Evolutionary conservation across 371 early-diverging fungal species (phyloP), one percentile per base, ranked within the genome.

Genomic region (Rhizopus sp.): DNA sequence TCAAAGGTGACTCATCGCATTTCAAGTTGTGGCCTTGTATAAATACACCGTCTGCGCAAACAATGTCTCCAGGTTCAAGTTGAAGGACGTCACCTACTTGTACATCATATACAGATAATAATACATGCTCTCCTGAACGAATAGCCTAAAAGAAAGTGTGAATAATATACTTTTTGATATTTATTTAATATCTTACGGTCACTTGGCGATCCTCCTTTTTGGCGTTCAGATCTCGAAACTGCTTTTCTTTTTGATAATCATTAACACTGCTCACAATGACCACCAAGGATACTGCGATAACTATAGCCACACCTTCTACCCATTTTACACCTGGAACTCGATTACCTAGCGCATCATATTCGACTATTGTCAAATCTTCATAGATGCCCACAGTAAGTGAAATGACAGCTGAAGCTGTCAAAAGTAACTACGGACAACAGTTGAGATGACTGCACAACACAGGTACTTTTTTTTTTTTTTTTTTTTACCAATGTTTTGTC

Each of bases 51-150:
- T 98, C 98, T 10, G 89, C 96, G 1, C 89, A 78, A 35, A 97
- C 73, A 49, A 96, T 88, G 64, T 97, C 97, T 33, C 98, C 98
- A 7, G 95, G 92, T 63, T 96, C 94, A 31, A 98, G 72, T 32
- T 85, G 64, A 40, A 96, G 63, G 15, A 98, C 79, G 68, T 97
- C 97, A 29, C 97, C 95, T 10, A 96, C 91, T 66, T 90, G 83
- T 32, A 94, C 62, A 57, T 93, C 89, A 60, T 87, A 82, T 35
- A 95, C 87, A n/a, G 94, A 92, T 41, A 94, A 65, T 32, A 87
- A 75, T 7, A 80, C 69, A 54, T 88, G 86, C 34, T 84, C 73
- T 52, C 93, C 86, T 64, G 88, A 84, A 44, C 93, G 87, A 32
- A 84, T 77, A 29, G 79, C 87, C 83, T 91, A 86, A 35, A 13